Evolutionary conservation across 176 grass and related monocot genomes (phyloP).

Genomic region (Oryza officinalis): DNA sequence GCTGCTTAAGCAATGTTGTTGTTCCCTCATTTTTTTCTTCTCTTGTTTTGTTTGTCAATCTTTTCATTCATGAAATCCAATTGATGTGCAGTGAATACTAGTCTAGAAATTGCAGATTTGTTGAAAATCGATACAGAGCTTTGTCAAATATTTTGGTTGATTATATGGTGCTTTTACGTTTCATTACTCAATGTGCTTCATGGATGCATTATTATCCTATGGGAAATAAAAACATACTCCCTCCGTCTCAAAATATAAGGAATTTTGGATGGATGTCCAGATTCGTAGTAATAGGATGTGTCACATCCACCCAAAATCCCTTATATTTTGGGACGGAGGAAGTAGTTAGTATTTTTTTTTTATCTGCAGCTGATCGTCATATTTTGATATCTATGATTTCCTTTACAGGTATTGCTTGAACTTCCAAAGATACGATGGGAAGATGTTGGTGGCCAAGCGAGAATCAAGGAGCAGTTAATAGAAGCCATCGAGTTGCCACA

Average conservation of each 20-base stretch:
- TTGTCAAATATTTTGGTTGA: neutral
- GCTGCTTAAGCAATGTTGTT: conserved; percentile 8
- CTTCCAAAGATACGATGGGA: conserved; percentile 84
- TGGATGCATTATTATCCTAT: conserved; percentile 1
- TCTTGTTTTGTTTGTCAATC: conserved; percentile 15
- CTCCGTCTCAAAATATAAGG: no score
- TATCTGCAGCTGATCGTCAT: neutral
- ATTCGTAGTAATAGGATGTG: no score
- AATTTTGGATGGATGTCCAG: no score
- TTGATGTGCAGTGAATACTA: no score
- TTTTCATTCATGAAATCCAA: conserved; percentile 5
- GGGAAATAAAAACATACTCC: conserved; percentile 22
- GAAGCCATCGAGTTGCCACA: conserved; percentile 86
- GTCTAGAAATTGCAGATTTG: neutral
- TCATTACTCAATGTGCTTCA: neutral
- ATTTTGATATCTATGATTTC: conserved; percentile 26
- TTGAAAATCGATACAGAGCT: conserved; percentile 5
- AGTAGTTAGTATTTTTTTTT: conserved; percentile 18
- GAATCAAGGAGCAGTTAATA: conserved; percentile 81
- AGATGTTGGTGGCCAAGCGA: conserved; percentile 86
- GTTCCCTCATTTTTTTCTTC: neutral
- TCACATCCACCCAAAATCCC: no score
- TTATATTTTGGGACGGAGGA: no score
- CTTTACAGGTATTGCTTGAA: conserved; percentile 76
- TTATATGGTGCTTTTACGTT: conserved; percentile 6